Evolutionary conservation across 1,284 basidiomycete species (phyloP), one percentile per base, ranked within the genome.

Genomic region (Gomphus bonarii): DNA sequence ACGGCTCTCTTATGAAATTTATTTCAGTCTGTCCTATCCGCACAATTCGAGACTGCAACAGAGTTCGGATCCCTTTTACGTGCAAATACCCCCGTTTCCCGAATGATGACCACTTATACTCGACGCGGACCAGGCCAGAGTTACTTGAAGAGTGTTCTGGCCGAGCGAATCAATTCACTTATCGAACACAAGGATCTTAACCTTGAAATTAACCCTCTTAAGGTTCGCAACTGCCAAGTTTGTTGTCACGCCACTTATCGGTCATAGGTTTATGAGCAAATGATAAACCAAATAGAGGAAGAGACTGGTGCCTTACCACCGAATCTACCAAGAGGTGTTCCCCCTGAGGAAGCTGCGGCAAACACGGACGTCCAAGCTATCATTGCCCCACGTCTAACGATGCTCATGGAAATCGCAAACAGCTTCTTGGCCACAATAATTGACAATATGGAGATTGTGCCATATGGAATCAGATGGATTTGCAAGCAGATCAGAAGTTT

Each of bases 51-150:
- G 72, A 97, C 90, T 3, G 93, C 95, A 6, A 95, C 94, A 55
- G 95, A 99, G 71, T 98, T 99, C 65, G 94, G 94, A 5, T 97
- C 95, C 4, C 79, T 99, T 12, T 81, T 99, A 28, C 90, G 97
- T 54, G 95, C 95, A 59, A 99, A 99, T 73, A 99, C 97, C 48
- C 95, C 97, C 51, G 95, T 98, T 18, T 98, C 95, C 54, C 86
- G 97, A 50, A 98, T 99, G 95, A 98, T 99, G 95, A 98, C 97
- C 43, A 98, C 95, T 20, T 99, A 99, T 73, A 98, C 95, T 50
- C 88, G 97, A 58, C 86, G 97, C 62, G 95, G 95, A 52, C 95
- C 97, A 0, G 95, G 95, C 62, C 95, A 99, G 71, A 91, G 89
- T 65, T 99, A 98, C 70, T 82, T 99, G 63, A 98, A 98, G 76